Conservation (phyloP, 495 filamentous ascomycete genomes). For the Acidomyces sp. region DNA sequence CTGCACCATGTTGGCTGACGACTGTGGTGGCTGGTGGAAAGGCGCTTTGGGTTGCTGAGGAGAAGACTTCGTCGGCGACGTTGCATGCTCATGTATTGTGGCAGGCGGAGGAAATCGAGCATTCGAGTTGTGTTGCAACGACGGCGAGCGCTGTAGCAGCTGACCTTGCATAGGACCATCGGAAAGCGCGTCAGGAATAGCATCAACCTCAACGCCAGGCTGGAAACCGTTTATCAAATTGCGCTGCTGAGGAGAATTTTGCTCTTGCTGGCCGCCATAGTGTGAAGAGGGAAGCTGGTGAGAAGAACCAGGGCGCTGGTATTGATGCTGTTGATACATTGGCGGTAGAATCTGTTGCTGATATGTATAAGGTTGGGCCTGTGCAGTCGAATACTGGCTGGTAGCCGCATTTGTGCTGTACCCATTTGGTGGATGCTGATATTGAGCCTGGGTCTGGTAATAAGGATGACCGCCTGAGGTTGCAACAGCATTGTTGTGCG, state of each 20-base stretch:
- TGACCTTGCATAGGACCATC: background rate
- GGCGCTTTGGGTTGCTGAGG: background rate
- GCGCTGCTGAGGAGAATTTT: background rate
- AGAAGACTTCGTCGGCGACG: background rate
- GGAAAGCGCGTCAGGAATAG: no score
- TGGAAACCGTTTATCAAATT: conserved; percentile 7
- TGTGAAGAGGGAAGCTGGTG: no score
- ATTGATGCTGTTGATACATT: conserved; percentile 3
- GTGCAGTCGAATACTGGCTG: background rate
- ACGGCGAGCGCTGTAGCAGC: background rate
- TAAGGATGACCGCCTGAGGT: conserved; percentile 8
- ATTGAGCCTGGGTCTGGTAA: conserved; percentile 1
- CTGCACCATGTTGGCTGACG: background rate
- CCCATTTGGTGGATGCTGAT: conserved; percentile 1
- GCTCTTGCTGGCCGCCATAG: no score
- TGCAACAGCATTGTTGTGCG: conserved; percentile 13
- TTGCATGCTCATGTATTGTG: background rate
- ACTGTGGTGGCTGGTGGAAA: conserved; percentile 1
- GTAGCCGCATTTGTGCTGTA: background rate
- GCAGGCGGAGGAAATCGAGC: background rate
- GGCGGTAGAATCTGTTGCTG: background rate
- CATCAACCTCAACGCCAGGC: conserved; percentile 2
- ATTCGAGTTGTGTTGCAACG: background rate
- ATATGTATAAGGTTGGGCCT: background rate
- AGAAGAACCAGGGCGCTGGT: background rate